A percentile compares a stretch with the other conserved stretches of the same genome.
These are phyloP conservation scores for Goniomonas avonlea DNA, from an alignment of 78 protist genomes.

Conservation along the genomic window DNA sequence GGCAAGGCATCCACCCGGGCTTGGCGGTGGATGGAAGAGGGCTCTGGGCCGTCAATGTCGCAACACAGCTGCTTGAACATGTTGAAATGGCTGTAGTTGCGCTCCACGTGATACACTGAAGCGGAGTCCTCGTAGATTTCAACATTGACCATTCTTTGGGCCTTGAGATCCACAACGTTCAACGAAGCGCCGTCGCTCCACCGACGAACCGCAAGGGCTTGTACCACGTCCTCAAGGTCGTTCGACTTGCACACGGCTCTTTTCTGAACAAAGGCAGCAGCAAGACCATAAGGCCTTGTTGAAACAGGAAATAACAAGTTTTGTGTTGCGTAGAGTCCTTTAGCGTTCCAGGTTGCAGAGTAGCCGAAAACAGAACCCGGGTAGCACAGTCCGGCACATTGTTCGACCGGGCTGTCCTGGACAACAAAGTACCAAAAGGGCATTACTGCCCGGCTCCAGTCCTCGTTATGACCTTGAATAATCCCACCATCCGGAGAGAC, in stretches of 20 bases:
- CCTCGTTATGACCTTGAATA: slow-evolving; percentile 1
- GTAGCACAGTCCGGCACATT: background rate
- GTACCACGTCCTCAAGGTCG: background rate
- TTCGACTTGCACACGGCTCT: too few species aligned
- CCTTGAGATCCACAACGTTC: background rate
- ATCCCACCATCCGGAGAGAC: background rate
- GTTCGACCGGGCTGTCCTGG: background rate
- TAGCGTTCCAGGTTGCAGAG: background rate
- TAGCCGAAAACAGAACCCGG: background rate
- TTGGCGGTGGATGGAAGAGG: background rate
- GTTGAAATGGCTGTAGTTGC: background rate
- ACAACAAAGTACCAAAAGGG: background rate
- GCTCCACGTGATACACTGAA: background rate
- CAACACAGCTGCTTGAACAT: background rate
- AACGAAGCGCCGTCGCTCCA: background rate
- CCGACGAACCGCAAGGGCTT: background rate
- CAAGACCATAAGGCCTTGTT: background rate
- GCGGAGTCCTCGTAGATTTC: background rate
- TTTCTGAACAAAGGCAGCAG: background rate
- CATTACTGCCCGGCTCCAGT: background rate
- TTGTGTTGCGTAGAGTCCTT: background rate
- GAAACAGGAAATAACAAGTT: background rate
- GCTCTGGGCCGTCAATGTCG: background rate
- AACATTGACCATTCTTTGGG: background rate
- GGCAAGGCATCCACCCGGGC: slow-evolving; percentile 1